phyloP scores from a whole-genome alignment of 179 eudicot species.

The Spinacia oleracea region DNA sequence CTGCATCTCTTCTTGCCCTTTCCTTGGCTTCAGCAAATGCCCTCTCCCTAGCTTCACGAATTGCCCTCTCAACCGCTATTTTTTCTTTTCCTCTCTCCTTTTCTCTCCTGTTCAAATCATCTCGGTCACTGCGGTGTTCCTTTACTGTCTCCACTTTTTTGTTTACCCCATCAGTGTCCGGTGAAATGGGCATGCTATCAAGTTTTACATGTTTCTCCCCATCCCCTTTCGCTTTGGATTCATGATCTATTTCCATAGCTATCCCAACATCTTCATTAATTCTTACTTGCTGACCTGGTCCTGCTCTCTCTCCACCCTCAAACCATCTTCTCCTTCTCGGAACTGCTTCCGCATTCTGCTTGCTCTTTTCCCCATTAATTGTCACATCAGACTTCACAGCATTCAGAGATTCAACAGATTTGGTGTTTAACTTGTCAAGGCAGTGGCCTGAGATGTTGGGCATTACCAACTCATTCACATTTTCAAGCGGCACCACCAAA shows the following conservation, averaged over 20 bases:
- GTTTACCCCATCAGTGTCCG: slow-evolving; percentile 34
- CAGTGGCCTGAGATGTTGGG: slow-evolving; percentile 22
- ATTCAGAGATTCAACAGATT: slow-evolving; percentile 34
- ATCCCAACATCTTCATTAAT: slow-evolving; percentile 36
- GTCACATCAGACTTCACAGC: slow-evolving; percentile 27
- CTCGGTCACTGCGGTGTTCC: slow-evolving; percentile 37
- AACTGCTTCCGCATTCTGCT: slow-evolving; percentile 38
- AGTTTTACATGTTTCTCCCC: slow-evolving; percentile 29
- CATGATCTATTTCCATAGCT: slow-evolving; percentile 32
- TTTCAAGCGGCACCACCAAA: slow-evolving; percentile 23
- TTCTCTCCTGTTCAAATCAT: slow-evolving; percentile 50
- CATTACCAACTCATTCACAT: slow-evolving; percentile 2
- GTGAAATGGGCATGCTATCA: slow-evolving; percentile 29
- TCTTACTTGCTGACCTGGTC: slow-evolving; percentile 30
- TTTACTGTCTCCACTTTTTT: slow-evolving; percentile 42
- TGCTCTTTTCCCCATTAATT: slow-evolving; percentile 32
- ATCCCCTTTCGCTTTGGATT: slow-evolving; percentile 26
- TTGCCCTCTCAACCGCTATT: slow-evolving; percentile 80
- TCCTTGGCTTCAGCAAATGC: slow-evolving; percentile 88
- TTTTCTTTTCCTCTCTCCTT: slow-evolving; percentile 76
- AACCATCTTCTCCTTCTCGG: slow-evolving; percentile 44
- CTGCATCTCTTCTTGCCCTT: slow-evolving; percentile 86
- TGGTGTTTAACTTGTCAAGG: slow-evolving; percentile 27
- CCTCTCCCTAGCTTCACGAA: slow-evolving; percentile 95
- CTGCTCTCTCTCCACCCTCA: slow-evolving; percentile 38